These are phyloP conservation scores for Kodamaea arcana DNA, from an alignment of 1,139 yeast species.

Conservation along the genomic window DNA sequence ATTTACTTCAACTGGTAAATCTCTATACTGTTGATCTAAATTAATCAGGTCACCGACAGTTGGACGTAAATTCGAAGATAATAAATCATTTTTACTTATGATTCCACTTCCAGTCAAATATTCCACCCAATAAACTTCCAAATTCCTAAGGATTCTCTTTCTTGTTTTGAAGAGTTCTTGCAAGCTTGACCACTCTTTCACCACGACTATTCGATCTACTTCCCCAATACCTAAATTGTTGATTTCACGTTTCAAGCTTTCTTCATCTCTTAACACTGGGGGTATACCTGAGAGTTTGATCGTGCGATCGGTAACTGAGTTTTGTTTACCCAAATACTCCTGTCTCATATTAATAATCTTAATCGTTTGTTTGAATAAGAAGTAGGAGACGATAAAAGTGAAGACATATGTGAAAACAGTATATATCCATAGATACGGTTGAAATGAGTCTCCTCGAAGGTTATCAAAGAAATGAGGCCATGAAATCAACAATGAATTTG, in stretches of 20 bases:
- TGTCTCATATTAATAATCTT: conserved; percentile 76
- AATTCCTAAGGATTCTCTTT: conserved; percentile 43
- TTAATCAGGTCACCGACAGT: conserved; percentile 27
- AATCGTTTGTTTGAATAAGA: conserved; percentile 64
- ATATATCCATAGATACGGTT: conserved; percentile 42
- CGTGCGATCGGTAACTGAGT: conserved; percentile 89
- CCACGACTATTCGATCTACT: conserved; percentile 71
- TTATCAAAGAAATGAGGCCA: conserved; percentile 1
- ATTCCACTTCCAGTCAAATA: conserved; percentile 48
- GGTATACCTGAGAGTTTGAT: conserved; percentile 91
- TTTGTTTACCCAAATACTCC: conserved; percentile 78
- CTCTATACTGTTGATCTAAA: conserved; percentile 12
- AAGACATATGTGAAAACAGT: conserved; percentile 84
- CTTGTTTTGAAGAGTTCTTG: conserved; percentile 64
- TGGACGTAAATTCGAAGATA: conserved; percentile 25
- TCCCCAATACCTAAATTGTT: conserved; percentile 76
- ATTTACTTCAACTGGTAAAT: conserved; percentile 8
- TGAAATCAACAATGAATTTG: neutral
- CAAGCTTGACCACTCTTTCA: conserved; percentile 78
- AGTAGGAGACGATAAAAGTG: conserved; percentile 62
- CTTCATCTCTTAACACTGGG: conserved; percentile 66
- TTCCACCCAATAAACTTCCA: conserved; percentile 77
- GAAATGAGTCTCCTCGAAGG: conserved; percentile 12
- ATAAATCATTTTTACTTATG: conserved; percentile 26
- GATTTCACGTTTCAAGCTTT: conserved; percentile 65